Evolutionary conservation across 2,329 filamentous ascomycete genomes (phyloP).

Genomic region (Ceratocystis colombiana): DNA sequence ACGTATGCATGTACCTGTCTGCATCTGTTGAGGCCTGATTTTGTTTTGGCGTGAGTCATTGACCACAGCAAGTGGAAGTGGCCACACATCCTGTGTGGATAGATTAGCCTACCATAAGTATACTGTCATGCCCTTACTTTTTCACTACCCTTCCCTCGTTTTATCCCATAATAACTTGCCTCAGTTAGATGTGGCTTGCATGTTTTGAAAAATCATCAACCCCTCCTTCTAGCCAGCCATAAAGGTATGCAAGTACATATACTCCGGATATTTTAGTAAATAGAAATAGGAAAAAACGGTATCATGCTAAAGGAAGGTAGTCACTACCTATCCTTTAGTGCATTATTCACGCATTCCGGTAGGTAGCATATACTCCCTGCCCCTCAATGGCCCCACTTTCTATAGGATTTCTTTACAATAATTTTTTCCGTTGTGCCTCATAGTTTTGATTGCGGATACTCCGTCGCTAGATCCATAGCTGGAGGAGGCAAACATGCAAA

Average conservation of each 20-base stretch:
- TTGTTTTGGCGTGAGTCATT: slow-evolving; percentile 6
- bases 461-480: slow-evolving; percentile 17
- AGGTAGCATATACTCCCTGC: neutral
- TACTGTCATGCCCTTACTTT: neutral
- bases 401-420: neutral
- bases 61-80: neutral
- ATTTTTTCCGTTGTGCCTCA: slow-evolving; percentile 6
- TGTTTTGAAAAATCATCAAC: neutral
- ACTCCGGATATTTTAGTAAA: neutral
- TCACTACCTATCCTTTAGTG: neutral
- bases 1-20: neutral
- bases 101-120: neutral
- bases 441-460: slow-evolving; percentile 18
- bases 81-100: neutral
- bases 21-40: slow-evolving; percentile 15
- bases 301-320: slow-evolving; percentile 1
- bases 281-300: neutral
- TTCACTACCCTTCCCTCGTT: neutral
- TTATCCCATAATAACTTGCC: neutral
- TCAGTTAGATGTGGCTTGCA: neutral
- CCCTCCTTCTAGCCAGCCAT: neutral
- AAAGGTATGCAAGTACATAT: neutral
- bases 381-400: slow-evolving; percentile 2
- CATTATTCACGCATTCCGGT: neutral
- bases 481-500: slow-evolving; percentile 15